Conservation (phyloP, 2,329 filamentous ascomycete genomes). For the Colletotrichum noveboracense region DNA sequence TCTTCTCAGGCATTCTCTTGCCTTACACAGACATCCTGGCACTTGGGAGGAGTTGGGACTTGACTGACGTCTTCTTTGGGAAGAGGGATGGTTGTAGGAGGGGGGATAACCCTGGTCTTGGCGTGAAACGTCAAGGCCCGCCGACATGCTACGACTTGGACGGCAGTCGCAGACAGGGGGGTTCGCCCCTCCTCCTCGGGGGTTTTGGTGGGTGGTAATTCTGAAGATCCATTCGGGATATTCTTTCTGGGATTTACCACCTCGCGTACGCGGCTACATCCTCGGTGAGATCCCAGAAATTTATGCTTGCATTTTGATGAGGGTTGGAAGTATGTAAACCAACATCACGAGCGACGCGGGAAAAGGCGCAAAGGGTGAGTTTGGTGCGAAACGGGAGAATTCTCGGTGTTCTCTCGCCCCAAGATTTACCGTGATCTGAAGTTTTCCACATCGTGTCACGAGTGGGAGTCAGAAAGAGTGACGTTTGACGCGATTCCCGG, state of each 20-base stretch:
- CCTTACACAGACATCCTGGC: neutral
- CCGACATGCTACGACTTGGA: neutral
- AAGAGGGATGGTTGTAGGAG: neutral
- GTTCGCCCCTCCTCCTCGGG: neutral
- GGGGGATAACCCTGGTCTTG: neutral
- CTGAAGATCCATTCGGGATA: neutral
- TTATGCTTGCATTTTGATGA: fast-evolving
- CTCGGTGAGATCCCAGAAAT: neutral
- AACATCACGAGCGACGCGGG: fast-evolving
- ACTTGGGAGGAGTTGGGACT: neutral
- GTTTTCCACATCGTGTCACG: neutral
- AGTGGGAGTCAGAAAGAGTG: neutral
- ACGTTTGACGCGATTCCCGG: neutral
- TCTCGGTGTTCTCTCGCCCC: neutral
- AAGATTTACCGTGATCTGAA: neutral
- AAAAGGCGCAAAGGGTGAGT: fast-evolving
- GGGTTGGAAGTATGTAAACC: fast-evolving
- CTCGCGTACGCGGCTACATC: neutral
- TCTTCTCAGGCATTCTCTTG: neutral
- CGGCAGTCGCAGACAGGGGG: neutral
- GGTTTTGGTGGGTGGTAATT: neutral
- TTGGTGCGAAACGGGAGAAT: neutral
- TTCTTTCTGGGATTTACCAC: neutral
- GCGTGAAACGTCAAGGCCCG: neutral
- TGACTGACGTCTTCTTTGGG: neutral